Conservation (phyloP, 2,329 filamentous ascomycete genomes). For the Ophiostoma tasmaniense region DNA sequence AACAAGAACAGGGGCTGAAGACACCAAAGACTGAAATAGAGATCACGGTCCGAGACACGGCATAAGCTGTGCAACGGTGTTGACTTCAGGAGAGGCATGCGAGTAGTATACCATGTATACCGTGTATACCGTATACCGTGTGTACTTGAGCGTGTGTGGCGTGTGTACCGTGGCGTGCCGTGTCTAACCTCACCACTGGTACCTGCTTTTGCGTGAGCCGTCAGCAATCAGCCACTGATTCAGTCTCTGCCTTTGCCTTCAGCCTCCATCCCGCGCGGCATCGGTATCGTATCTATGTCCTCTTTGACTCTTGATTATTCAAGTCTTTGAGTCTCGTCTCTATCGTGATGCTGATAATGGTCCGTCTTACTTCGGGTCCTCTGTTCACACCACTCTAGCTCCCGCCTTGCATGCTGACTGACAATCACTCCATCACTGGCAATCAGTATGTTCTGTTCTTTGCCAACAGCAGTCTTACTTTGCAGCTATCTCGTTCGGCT, state of each 20-base stretch:
- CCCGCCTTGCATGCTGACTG: neutral
- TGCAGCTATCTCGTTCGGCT: no score
- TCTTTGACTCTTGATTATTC: no score
- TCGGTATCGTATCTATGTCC: neutral
- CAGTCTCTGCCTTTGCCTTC: neutral
- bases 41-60: neutral
- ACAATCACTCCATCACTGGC: neutral
- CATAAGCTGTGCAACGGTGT: neutral
- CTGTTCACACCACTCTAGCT: neutral
- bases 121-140: no score
- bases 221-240: no score
- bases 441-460: no score
- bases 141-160: no score
- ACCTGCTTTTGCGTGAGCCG: neutral
- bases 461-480: no score
- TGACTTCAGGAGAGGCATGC: no score
- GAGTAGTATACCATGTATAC: no score
- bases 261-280: neutral
- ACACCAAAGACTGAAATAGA: neutral
- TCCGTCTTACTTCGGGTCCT: neutral
- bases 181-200: neutral
- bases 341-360: neutral
- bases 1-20: neutral
- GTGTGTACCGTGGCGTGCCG: neutral
- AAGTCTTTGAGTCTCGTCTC: neutral